phyloP scores from a whole-genome alignment of 2,329 filamentous ascomycete species.

The Rutstroemia sp. region DNA sequence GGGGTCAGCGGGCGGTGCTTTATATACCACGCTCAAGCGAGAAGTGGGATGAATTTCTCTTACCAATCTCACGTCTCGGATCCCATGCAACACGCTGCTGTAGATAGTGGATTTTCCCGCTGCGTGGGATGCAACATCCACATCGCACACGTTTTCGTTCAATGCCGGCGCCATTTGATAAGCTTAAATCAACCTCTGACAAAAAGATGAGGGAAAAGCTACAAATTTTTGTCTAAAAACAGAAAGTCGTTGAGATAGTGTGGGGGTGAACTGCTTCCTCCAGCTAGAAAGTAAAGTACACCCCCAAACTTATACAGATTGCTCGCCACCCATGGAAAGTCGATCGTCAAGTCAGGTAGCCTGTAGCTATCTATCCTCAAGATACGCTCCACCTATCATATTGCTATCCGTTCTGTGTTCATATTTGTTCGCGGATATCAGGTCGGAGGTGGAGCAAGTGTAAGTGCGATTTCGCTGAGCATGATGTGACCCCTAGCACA shows the following conservation, averaged over 20 bases:
- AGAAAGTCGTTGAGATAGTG: slow-evolving; percentile 13
- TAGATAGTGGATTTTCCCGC: slow-evolving; percentile 31
- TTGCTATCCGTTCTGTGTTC: slow-evolving; percentile 1
- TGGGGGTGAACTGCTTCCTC: slow-evolving; percentile 3
- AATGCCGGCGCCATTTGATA: slow-evolving; percentile 19
- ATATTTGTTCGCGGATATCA: not conserved
- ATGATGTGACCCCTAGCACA: not conserved
- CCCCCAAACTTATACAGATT: slow-evolving; percentile 13
- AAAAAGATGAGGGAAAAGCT: slow-evolving; percentile 7
- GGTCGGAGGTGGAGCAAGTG: not conserved
- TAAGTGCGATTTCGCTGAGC: not conserved
- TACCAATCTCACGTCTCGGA: slow-evolving; percentile 50
- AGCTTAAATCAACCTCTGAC: slow-evolving; percentile 6
- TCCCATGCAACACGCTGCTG: slow-evolving; percentile 51
- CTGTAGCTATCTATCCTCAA: slow-evolving; percentile 16
- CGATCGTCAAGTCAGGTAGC: slow-evolving; percentile 15
- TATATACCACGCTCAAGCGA: not conserved
- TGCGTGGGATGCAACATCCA: slow-evolving; percentile 9
- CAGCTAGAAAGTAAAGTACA: not conserved
- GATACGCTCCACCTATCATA: slow-evolving; percentile 3
- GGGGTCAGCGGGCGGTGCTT: not conserved
- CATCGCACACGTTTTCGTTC: not conserved
- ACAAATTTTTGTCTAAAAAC: not conserved
- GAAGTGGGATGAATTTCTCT: slow-evolving; percentile 20
- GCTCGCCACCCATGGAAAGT: not conserved